A percentile compares a stretch with the other conserved stretches of the same genome.
Conservation (phyloP, 257 asterid genomes). For the Fraxinus cuspidata region DNA sequence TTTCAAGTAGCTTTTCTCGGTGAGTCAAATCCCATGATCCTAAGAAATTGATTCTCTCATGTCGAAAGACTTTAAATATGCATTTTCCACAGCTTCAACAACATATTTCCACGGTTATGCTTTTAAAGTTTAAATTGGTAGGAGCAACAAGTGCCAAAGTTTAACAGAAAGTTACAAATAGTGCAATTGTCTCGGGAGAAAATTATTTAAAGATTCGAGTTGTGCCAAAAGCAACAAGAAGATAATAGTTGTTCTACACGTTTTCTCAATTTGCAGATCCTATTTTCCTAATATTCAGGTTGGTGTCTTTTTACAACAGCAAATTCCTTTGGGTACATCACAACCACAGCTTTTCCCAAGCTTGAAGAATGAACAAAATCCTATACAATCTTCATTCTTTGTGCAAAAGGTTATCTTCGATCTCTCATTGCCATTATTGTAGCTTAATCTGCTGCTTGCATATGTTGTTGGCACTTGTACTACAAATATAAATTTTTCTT, state of each 20-base stretch:
- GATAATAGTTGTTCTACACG: not conserved
- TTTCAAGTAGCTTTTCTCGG: too few species aligned
- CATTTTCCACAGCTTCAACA: too few species aligned
- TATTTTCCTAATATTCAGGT: not conserved
- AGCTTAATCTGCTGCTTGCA: not conserved
- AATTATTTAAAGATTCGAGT: not conserved
- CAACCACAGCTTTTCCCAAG: not conserved
- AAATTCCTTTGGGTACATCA: not conserved
- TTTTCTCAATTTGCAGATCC: not conserved
- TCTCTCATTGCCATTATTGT: not conserved
- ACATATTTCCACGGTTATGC: too few species aligned
- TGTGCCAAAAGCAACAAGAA: not conserved
- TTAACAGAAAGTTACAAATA: too few species aligned
- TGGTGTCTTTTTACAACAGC: not conserved
- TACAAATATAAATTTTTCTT: not conserved
- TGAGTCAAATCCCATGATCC: too few species aligned
- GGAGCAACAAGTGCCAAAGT: too few species aligned
- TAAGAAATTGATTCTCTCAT: too few species aligned
- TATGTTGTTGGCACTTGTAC: not conserved
- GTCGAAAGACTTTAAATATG: too few species aligned
- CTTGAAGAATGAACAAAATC: not conserved
- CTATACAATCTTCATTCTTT: not conserved
- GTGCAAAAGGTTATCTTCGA: not conserved
- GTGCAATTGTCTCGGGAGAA: not conserved
- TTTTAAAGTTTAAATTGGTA: too few species aligned